phyloP scores from a whole-genome alignment of 2,329 filamentous ascomycete species.

The Cladosporium sp. region DNA sequence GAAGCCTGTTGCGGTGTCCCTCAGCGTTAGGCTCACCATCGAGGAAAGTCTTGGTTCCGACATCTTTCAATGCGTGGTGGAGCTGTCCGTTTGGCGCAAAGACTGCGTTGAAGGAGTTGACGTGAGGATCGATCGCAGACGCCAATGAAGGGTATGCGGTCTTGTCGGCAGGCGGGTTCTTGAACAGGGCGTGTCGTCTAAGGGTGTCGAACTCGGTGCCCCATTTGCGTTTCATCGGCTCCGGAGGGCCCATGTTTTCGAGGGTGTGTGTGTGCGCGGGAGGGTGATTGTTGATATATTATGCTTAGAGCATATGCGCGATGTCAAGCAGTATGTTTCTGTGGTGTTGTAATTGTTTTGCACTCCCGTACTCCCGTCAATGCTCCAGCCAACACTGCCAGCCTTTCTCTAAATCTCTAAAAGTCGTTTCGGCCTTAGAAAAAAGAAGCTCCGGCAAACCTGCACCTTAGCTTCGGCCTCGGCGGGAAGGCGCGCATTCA shows the following conservation, averaged over 20 bases:
- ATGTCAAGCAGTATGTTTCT: neutral
- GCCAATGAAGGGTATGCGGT: conserved; percentile 85
- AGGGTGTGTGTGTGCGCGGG: conserved; percentile 6
- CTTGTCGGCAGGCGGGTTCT: conserved; percentile 79
- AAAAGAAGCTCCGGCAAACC: conserved; percentile 4
- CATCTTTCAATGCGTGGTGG: conserved; percentile 75
- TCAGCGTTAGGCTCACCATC: conserved; percentile 65
- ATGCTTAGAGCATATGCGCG: neutral
- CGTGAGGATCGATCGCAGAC: conserved; percentile 81
- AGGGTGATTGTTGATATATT: neutral
- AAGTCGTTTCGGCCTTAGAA: conserved; percentile 2
- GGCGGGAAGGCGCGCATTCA: neutral
- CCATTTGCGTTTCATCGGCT: conserved; percentile 57
- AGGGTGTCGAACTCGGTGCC: conserved; percentile 80
- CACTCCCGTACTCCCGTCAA: conserved; percentile 1
- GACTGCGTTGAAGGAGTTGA: conserved; percentile 91
- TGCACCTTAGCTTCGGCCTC: neutral
- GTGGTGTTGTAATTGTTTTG: neutral
- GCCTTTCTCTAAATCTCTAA: conserved; percentile 5
- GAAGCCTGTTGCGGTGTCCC: conserved; percentile 64
- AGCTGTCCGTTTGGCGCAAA: conserved; percentile 72
- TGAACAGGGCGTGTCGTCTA: conserved; percentile 82
- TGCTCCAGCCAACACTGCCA: conserved; percentile 7
- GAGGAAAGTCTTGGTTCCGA: conserved; percentile 81
- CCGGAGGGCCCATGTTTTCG: conserved; percentile 29